Conservation (phyloP, 495 filamentous ascomycete genomes). For the Podospora bellae-mahoneyi region DNA sequence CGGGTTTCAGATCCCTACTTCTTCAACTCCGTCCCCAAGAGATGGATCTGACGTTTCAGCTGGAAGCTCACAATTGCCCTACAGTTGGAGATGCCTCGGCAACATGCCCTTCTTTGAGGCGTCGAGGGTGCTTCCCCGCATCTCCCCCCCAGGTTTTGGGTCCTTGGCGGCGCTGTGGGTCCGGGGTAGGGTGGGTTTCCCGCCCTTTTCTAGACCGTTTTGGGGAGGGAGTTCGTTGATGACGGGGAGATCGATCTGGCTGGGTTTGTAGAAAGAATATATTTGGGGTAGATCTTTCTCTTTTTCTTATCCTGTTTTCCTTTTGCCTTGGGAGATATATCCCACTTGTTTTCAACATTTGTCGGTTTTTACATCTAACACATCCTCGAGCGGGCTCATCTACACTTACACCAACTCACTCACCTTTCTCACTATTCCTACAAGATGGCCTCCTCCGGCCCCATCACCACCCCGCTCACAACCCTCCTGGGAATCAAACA, state of each 20-base stretch:
- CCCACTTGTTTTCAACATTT: not conserved
- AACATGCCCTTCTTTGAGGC: not conserved
- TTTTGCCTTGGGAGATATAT: not conserved
- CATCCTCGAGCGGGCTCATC: too few relatives aligned
- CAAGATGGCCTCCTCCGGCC: constrained; percentile 37
- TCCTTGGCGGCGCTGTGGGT: not conserved
- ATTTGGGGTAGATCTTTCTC: not conserved
- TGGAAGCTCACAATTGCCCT: not conserved
- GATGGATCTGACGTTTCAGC: not conserved
- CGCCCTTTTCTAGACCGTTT: not conserved
- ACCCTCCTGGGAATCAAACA: constrained; percentile 71
- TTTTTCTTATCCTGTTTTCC: not conserved
- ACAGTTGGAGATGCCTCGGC: not conserved
- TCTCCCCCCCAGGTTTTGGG: not conserved
- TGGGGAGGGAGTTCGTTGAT: not conserved
- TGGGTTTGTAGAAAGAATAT: not conserved
- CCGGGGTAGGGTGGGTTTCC: not conserved
- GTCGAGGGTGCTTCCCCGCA: not conserved
- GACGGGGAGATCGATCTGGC: constrained; percentile 1
- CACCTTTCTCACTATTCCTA: not conserved
- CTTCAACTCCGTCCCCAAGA: not conserved
- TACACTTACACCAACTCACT: not conserved
- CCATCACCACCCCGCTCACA: constrained; percentile 72
- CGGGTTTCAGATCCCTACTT: not conserved
- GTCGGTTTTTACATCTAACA: too few relatives aligned